Base-by-base conservation (phyloP, 2,329 filamentous ascomycete genomes). In the Orbilia javanica region DNA sequence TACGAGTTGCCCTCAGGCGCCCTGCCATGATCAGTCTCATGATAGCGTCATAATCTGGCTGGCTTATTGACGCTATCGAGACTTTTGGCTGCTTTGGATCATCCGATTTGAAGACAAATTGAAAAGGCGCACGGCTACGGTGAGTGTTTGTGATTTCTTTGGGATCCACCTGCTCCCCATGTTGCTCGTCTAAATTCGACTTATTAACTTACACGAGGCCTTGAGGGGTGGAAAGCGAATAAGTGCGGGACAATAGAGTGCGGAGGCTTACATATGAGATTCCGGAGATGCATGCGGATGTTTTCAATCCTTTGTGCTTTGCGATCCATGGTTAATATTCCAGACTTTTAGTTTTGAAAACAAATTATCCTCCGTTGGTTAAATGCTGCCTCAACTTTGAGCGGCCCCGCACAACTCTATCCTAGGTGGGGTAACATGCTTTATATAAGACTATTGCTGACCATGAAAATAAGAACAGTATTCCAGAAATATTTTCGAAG, bases 81-180 rank as follows among this genome's bases (percentile, higher is more conserved):
- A 72, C 68, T 29, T 65, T 72, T 15, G 68, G 68, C 29, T 72
- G 68, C 8, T 65, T 72, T 22, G 68, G 57, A 29, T 72, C 68
- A 36, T 72, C 68, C n/a, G 68, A 72, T 55, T 46, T 72, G 48
- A 72, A 72, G 15, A 72, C 22, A 25, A 46, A 72, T 46, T 62
- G 68, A 22, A 72, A 72, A 13, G 68, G 68, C 8, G 68, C 68
- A 48, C 68, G 68, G 57, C 68, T 72, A 31, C 68, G 68, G 39
- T 72, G 63, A 15, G 68, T 72, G 36, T 72, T 72, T 22, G 68
- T 72, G n/a, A 72, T 72, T 20, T 72, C 68, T 52, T 65, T 72
- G 18, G 68, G 46, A 57, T 72, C 57, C 18, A 72, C 68, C 5
- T 55, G 42, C 53, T 64, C 57, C 13, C 55, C 25, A 53, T 72